Percentiles rank a stretch among this genome's conserved stretches.
Conservation (phyloP, 768 basidiomycete genomes). For the Kwoniella dejecticola region DNA sequence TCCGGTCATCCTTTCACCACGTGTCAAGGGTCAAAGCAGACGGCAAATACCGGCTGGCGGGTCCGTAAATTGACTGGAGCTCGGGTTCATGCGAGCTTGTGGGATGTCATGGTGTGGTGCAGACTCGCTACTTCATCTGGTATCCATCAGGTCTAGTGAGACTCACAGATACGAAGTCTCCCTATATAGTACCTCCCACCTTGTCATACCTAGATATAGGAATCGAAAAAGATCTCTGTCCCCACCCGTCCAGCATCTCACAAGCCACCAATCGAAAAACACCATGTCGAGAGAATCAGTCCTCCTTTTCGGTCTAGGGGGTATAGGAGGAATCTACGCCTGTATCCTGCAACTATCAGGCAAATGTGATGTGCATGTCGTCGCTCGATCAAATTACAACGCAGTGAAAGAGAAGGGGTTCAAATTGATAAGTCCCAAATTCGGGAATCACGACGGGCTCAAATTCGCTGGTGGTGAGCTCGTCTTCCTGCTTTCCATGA, state of each 20-base stretch:
- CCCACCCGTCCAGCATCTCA: too few relatives aligned
- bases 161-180: too few relatives aligned
- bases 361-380: constrained; percentile 46
- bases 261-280: background rate
- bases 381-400: constrained; percentile 49
- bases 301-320: constrained; percentile 51
- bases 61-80: too few relatives aligned
- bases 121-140: too few relatives aligned
- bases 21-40: background rate
- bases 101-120: too few relatives aligned
- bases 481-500: too few relatives aligned
- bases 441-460: constrained; percentile 45
- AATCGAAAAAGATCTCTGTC: too few relatives aligned
- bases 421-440: constrained; percentile 38
- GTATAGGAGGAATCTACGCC: constrained; percentile 54
- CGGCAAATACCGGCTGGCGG: background rate
- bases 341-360: constrained; percentile 46
- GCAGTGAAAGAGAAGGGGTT: constrained; percentile 46
- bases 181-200: too few relatives aligned
- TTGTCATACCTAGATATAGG: too few relatives aligned
- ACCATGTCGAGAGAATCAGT: constrained; percentile 40
- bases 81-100: too few relatives aligned
- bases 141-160: too few relatives aligned
- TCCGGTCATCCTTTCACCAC: background rate
- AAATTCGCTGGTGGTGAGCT: constrained; percentile 50